Percentiles rank a stretch among this genome's conserved stretches.
These are phyloP conservation scores for Ustilago xerochloae DNA, from an alignment of 1,284 basidiomycete species.

Conservation along the genomic window DNA sequence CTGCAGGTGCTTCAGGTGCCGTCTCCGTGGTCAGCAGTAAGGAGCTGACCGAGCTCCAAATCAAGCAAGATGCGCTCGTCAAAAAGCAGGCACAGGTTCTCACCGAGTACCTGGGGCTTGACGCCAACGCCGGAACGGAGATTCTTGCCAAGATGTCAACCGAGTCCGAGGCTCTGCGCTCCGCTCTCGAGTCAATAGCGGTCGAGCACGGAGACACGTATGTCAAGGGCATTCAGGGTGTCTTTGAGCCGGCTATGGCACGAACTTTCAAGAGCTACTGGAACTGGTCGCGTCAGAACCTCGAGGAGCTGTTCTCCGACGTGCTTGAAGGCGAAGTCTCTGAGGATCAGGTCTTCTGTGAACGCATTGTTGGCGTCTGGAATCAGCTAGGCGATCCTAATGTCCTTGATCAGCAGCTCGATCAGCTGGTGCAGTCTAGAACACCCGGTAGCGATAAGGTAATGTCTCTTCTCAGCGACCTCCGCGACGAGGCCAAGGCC, in stretches of 20 bases:
- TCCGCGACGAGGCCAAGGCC: too few species aligned
- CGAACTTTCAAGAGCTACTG: conserved; percentile 97
- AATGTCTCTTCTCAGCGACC: too few species aligned
- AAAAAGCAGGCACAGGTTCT: conserved; percentile 93
- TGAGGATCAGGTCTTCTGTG: conserved; percentile 85
- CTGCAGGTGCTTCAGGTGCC: conserved; percentile 70
- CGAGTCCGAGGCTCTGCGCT: conserved; percentile 79
- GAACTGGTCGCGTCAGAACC: conserved; percentile 99
- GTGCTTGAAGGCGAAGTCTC: conserved; percentile 80
- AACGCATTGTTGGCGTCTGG: conserved; percentile 76
- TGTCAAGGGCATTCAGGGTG: conserved; percentile 91
- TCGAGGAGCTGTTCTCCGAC: conserved; percentile 88
- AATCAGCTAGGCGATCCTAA: conserved; percentile 79
- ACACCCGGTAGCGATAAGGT: too few species aligned
- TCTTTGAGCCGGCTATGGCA: conserved; percentile 93
- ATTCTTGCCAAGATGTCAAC: conserved; percentile 87
- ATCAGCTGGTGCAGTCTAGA: too few species aligned
- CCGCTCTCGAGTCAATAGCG: conserved; percentile 85
- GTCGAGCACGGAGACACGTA: conserved; percentile 93
- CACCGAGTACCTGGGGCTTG: conserved; percentile 93
- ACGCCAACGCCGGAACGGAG: conserved; percentile 90
- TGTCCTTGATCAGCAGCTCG: too few species aligned
- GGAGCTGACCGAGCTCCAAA: conserved; percentile 95
- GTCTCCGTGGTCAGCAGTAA: conserved; percentile 98
- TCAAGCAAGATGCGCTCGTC: conserved; percentile 90